Evolutionary conservation across 2,329 filamentous ascomycete genomes (phyloP), one percentile per base, ranked within the genome.

Genomic region (Penicillium sp.): DNA sequence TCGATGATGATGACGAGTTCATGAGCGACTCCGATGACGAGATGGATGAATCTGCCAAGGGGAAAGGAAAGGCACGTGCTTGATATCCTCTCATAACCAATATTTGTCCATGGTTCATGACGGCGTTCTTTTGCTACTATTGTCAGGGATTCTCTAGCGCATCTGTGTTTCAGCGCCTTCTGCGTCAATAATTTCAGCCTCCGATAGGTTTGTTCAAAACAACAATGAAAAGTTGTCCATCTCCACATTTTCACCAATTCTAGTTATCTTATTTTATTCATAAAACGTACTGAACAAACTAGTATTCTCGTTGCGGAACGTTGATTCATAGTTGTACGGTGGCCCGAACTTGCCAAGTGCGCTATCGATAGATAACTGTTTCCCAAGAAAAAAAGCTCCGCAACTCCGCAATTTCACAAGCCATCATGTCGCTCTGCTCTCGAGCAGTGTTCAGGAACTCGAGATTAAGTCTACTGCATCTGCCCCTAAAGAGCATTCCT

Each of bases 1-100:
- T 75, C 48, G 73, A 76, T 53, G 72, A 75, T 12, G 72, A 75
- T 12, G 72, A 74, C 52, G 71, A 74, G 44, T 69, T 72, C 39
- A 70, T 71, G 62, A 72, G 67, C 47, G 71, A 72, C 53, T 71
- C 71, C 6, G 69, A 69, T 24, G 64, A 63, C 7, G 58, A 60
- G 13, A 48, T 40, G 28, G 58, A 61, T 22, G 55, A 63, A 49
- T 31, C 53, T 8, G 61, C 65, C 24, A 71, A 72, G 54, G 67
- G 65, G 32, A 71, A 69, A 52, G 64, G 57, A 22, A 69, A 67
- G 53, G 65, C 57, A 19, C 65, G 57, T 34, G 64, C 59, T 35
- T 67, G 31, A 57, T 39, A 54, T 54, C 49, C 35, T 38, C 28
- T 13, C 45, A 45, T 43, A 50, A 8, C 12, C 35, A 26, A 12